Base-by-base conservation (phyloP, 2,329 filamentous ascomycete genomes). In the Aspergillus sp. region DNA sequence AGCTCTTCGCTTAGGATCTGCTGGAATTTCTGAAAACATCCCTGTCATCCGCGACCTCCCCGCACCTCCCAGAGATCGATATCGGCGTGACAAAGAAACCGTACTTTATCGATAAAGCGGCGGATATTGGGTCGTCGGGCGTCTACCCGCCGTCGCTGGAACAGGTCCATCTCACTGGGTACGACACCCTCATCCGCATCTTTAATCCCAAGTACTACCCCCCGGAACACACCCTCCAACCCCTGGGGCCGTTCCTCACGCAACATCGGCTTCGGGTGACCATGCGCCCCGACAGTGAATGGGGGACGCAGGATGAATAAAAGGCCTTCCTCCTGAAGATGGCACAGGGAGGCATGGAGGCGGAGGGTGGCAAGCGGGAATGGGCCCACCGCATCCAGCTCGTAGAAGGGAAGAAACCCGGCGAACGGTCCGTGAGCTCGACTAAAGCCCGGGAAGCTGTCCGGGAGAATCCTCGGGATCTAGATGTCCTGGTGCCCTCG, bases 161-260 rank as follows among this genome's bases (percentile, higher is more conserved):
- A 58, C 77, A 79, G 60, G 68, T 78, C 34, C 77, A 79, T 65
- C 66, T 79, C 19, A 76, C 70, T 1, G 77, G 77, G 20, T 79
- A 74, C 57, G 77, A 79, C 62, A 79, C 77, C 1, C 55, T 79
- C 52, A 71, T 76, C 40, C 74, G 77, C 14, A 76, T 79, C 47
- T 75, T 79, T 58, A 68, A 78, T 56, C 58, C 73, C 5, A 78
- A 77, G 55, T 79, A 79, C 58, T 79, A 79, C 46, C 74, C 76
- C 2, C 72, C 74, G 7, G 61, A 70, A 7, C 70, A 76, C 48
- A 76, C 68, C 3, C 61, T 79, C 17, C 59, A 68, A 32, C 73
- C 73, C 2, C 54, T 79, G 31, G 67, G 61, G 11, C 68, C 70
- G 1, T 74, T 79, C 34, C 69, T 79, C 23, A 66, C 65, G 3